Conservation (phyloP, 192 early-diverging fungal genomes). For the Anaeromyces robustus region DNA sequence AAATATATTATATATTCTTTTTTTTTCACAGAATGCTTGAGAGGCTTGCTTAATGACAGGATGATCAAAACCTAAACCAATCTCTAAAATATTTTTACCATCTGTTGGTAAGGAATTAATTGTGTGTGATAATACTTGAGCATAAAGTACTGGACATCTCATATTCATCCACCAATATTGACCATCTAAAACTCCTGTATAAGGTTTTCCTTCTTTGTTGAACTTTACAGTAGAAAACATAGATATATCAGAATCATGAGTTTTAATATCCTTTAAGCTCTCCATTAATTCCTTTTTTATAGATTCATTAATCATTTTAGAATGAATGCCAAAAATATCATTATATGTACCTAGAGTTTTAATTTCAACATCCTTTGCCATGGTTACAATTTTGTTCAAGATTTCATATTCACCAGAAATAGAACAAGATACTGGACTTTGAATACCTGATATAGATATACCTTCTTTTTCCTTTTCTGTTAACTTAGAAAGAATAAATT, state of each 20-base stretch:
- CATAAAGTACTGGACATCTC: not conserved
- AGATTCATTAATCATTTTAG: not conserved
- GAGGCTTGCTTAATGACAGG: not conserved
- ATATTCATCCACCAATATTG: not conserved
- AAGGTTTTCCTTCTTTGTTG: not conserved
- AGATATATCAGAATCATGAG: not conserved
- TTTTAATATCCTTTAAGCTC: not conserved
- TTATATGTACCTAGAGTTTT: constrained; percentile 2
- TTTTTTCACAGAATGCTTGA: not conserved
- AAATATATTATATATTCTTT: not conserved
- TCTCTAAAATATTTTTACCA: not conserved
- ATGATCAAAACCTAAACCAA: not conserved
- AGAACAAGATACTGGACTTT: not conserved
- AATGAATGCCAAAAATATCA: not conserved
- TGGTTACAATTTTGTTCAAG: not conserved
- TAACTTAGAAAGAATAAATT: not conserved
- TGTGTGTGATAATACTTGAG: not conserved
- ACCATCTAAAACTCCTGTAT: not conserved
- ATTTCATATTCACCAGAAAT: not conserved
- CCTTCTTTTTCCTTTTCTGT: not conserved
- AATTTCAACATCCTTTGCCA: not conserved
- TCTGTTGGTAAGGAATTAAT: not conserved
- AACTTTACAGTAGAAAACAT: not conserved
- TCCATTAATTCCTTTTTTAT: not conserved
- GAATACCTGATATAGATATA: constrained; percentile 13